Conservation (phyloP, 768 basidiomycete genomes). For the Calvatia gigantea region DNA sequence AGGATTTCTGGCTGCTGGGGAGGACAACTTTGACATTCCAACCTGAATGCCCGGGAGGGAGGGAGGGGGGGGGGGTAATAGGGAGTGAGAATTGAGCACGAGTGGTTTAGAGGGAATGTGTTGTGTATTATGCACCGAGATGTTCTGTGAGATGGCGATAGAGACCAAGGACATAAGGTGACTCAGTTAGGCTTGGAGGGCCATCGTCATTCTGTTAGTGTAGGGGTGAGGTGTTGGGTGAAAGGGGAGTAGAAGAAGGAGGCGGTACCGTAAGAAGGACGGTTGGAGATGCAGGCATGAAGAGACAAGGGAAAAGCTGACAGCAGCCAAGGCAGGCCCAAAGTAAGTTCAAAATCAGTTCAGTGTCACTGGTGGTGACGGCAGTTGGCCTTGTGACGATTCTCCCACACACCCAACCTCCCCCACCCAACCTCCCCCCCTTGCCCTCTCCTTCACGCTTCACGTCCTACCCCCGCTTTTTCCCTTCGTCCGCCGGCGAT, state of each 20-base stretch:
- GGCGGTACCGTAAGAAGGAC: slow-evolving; percentile 38
- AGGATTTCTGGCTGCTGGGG: slow-evolving; percentile 80
- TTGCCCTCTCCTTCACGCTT: neutral
- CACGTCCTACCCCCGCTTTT: too few relatives aligned
- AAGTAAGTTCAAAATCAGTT: too few relatives aligned
- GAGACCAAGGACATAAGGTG: slow-evolving; percentile 73
- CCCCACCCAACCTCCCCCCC: neutral
- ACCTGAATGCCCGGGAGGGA: slow-evolving; percentile 42
- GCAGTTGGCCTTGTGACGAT: slow-evolving; percentile 5
- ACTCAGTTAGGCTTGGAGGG: slow-evolving; percentile 61
- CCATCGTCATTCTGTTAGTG: slow-evolving; percentile 78
- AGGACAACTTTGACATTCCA: slow-evolving; percentile 82
- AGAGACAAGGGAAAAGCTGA: slow-evolving; percentile 5
- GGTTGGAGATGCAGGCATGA: slow-evolving; percentile 21
- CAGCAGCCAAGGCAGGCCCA: slow-evolving; percentile 13
- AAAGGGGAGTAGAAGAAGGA: too few relatives aligned
- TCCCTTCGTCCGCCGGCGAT: too few relatives aligned
- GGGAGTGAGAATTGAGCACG: slow-evolving; percentile 12
- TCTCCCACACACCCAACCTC: slow-evolving; percentile 4
- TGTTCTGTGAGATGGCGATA: slow-evolving; percentile 55
- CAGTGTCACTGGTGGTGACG: too few relatives aligned
- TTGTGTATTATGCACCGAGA: too few relatives aligned
- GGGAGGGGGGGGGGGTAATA: slow-evolving; percentile 29
- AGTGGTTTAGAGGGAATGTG: too few relatives aligned
- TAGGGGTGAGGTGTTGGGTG: neutral